Conservation (phyloP, 805 yeast genomes). For the Ogataea angusta region DNA sequence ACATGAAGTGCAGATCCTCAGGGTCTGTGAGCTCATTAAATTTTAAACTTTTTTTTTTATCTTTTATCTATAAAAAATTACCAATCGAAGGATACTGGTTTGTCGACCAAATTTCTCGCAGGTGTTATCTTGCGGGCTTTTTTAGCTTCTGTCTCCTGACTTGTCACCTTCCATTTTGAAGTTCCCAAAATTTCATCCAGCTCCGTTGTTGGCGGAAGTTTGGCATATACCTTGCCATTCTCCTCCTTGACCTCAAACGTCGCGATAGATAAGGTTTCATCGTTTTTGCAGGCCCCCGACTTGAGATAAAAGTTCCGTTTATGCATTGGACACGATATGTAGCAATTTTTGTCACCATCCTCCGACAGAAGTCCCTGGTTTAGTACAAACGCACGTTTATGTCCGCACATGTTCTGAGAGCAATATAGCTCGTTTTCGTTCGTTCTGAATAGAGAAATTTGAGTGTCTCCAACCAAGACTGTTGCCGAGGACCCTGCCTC, state of each 20-base stretch:
- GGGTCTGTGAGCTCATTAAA: conserved; percentile 1
- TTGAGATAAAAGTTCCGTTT: conserved; percentile 32
- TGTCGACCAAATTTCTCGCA: background rate
- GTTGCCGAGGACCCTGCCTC: conserved; percentile 35
- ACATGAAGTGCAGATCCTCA: conserved; percentile 20
- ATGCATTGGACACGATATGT: conserved; percentile 38
- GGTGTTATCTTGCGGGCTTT: background rate
- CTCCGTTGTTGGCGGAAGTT: conserved; percentile 33
- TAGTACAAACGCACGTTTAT: conserved; percentile 37
- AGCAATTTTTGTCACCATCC: conserved; percentile 31
- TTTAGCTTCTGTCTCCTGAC: conserved; percentile 20
- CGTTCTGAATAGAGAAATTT: conserved; percentile 35
- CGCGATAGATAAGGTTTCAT: conserved; percentile 32
- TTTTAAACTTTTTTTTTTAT: background rate
- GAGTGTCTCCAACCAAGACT: conserved; percentile 34
- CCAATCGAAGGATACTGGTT: conserved; percentile 1
- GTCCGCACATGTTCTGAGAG: conserved; percentile 42
- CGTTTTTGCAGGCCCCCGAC: conserved; percentile 33
- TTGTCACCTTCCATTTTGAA: conserved; percentile 33
- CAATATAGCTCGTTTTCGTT: conserved; percentile 31
- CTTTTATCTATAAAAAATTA: background rate
- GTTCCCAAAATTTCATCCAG: conserved; percentile 36
- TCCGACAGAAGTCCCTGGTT: conserved; percentile 35
- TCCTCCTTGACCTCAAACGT: conserved; percentile 35
- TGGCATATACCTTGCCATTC: conserved; percentile 28